Evolutionary conservation across 352 stramenopile species (phyloP), one percentile per base, ranked within the genome.

Genomic region (Globisporangium spinosum): DNA sequence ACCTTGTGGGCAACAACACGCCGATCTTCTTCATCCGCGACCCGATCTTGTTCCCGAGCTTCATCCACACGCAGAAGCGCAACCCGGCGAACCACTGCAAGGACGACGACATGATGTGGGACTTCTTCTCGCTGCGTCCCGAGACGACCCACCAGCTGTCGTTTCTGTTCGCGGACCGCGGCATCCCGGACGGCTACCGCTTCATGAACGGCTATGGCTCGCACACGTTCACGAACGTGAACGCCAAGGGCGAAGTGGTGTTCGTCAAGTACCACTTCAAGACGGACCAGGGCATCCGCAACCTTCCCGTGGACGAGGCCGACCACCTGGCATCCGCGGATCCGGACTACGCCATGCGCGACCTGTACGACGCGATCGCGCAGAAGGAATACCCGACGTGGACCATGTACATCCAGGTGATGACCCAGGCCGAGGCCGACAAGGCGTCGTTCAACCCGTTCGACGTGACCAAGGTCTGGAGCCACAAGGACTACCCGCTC

Each of bases 261-360:
- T 98, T 91, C 68, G 88, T 97, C 69, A 98, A 98, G 79, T 98
- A 97, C 70, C 93, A 98, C 73, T 96, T 95, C 70, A 97, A 97
- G 70, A 93, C 92, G 20, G 87, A 97, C 73, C 87, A 94, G 55
- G 93, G 92, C 15, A 93, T 96, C 68, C 87, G 88, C 62, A 97
- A 97, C 72, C 74, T 98, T 25, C 77, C 82, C 0, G 85, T 90
- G 47, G 85, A 89, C n/a, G 80, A 96, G 58, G 92, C 93, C 0
- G 77, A 77, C 8, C 68, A 68, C 20, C 74, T 98, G 51, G 79
- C 78, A 4, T 82, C 79, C 15, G 79, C 76, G 9, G 89, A 97
- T 73, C 92, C 91, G 13, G 89, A 97, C 71, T 97, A 97, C 64
- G 77, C 89, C 20, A 97, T 89, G 68, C 85, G 91, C 25, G 93